Evolutionary conservation across 257 asterid species (phyloP).

Genomic region (Craterostigma plantagineum): DNA sequence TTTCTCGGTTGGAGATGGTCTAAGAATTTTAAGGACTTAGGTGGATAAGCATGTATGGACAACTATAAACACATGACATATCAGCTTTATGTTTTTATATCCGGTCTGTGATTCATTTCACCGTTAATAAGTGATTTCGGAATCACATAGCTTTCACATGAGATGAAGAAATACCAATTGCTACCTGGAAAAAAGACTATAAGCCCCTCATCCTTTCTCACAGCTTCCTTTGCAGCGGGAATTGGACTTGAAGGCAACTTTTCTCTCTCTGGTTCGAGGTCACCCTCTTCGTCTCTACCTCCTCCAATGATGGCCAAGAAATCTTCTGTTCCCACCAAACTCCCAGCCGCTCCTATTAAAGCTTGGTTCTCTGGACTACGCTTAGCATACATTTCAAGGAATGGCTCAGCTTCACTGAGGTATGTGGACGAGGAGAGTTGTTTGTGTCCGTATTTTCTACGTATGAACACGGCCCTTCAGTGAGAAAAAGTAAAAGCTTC

Average conservation of each 20-base stretch:
- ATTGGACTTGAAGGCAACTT: constrained; percentile 29
- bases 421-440: constrained; percentile 58
- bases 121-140: too few relatives aligned
- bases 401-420: constrained; percentile 92
- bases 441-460: constrained; percentile 63
- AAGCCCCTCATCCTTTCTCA: constrained; percentile 71
- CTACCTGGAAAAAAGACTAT: constrained; percentile 92
- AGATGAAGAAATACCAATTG: too few relatives aligned
- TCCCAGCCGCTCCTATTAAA: constrained; percentile 89
- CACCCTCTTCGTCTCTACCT: constrained; percentile 87
- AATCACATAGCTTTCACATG: too few relatives aligned
- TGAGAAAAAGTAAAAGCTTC: constrained; percentile 9
- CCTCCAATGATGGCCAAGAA: constrained; percentile 63
- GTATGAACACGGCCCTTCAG: constrained; percentile 62
- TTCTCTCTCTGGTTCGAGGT: constrained; percentile 49
- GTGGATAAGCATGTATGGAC: too few relatives aligned
- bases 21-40: too few relatives aligned
- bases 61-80: too few relatives aligned
- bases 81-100: too few relatives aligned
- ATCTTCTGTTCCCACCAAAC: constrained; percentile 67
- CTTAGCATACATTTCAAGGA: constrained; percentile 84
- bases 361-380: constrained; percentile 80
- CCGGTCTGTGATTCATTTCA: too few relatives aligned
- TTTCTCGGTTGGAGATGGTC: too few relatives aligned
- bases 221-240: constrained; percentile 34